Base-by-base conservation (phyloP, 306 rosid genomes). In the Glycine tomentella region DNA sequence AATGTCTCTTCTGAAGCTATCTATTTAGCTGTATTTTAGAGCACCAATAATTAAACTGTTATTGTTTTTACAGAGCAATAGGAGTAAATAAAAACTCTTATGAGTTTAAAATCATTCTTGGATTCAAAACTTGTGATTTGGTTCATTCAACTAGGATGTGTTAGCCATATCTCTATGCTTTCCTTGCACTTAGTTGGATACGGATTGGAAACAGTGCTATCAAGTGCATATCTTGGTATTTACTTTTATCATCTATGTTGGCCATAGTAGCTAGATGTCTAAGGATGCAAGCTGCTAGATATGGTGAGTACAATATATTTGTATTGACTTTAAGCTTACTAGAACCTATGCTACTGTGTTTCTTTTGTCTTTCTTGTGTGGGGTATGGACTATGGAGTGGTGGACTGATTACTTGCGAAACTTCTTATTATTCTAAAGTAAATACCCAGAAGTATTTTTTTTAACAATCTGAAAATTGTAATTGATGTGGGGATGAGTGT, bases 191-290 rank as follows among this genome's bases (percentile, higher is more conserved):
- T 51, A 51, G n/a, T 34, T 36, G 2, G 64, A 72, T 71, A 50
- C 33, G 3, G 50, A 8, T 33, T 13, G 38, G 36, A 15, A 73
- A 74, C 17, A 36, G 16, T 55, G 36, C 3, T 56, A 38, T 15
- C 49, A 36, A 34, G 31, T 13, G 20, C 13, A 65, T 2, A 65
- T 13, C 5, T 40, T 66, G 50, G 13, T 66, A 66, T 66, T n/a
- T 8, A 36, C 34, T 15, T 66, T 66, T n/a, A 66, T 68, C 36
- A 45, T 68, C 36, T n/a, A n/a, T n/a, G n/a, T n/a, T 68, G 51
- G n/a, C n/a, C n/a, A n/a, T n/a, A n/a, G n/a, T n/a, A n/a, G n/a
- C n/a, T n/a, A n/a, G n/a, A n/a, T n/a, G n/a, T n/a, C n/a, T n/a
- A n/a, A n/a, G n/a, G n/a, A n/a, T n/a, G n/a, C n/a, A n/a, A n/a